Percentiles rank a stretch among this genome's conserved stretches.
These are phyloP conservation scores for Backusella sp. DNA, from an alignment of 192 early-diverging fungal species.

Conservation along the genomic window DNA sequence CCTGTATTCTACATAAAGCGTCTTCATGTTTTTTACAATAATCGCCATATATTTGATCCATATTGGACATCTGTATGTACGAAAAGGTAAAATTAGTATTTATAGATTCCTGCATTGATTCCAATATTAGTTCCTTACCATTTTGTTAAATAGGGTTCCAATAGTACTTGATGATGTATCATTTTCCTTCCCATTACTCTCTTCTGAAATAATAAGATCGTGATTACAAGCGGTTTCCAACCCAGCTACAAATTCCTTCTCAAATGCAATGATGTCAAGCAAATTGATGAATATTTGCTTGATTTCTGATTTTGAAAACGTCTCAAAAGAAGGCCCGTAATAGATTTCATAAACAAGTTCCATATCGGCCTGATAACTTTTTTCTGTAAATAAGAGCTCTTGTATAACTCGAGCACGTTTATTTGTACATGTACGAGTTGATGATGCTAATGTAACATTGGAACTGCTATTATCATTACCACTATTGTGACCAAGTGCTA, in stretches of 20 bases:
- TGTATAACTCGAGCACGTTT: constrained; percentile 49
- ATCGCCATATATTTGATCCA: constrained; percentile 64
- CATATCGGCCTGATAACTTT: constrained; percentile 73
- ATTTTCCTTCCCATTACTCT: constrained; percentile 11
- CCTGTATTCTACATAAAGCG: constrained; percentile 59
- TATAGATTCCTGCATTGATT: not conserved
- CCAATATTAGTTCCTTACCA: constrained; percentile 37
- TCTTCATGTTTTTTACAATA: constrained; percentile 80
- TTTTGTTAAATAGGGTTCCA: constrained; percentile 52
- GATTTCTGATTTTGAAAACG: constrained; percentile 58
- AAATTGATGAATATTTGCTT: constrained; percentile 81
- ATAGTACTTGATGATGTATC: constrained; percentile 28
- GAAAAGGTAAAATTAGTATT: not conserved
- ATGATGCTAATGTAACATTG: not conserved
- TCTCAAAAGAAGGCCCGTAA: constrained; percentile 55
- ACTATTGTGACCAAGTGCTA: not conserved
- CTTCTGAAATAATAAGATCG: constrained; percentile 15
- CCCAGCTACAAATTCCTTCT: constrained; percentile 61
- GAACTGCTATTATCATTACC: not conserved
- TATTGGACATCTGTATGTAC: constrained; percentile 18
- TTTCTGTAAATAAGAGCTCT: constrained; percentile 80
- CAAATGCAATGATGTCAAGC: constrained; percentile 66
- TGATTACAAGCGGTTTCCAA: constrained; percentile 55
- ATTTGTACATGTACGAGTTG: not conserved
- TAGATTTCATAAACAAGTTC: constrained; percentile 68